These are phyloP conservation scores for Chrysochromulina tobinii DNA, from an alignment of 78 protist genomes.

Conservation along the genomic window DNA sequence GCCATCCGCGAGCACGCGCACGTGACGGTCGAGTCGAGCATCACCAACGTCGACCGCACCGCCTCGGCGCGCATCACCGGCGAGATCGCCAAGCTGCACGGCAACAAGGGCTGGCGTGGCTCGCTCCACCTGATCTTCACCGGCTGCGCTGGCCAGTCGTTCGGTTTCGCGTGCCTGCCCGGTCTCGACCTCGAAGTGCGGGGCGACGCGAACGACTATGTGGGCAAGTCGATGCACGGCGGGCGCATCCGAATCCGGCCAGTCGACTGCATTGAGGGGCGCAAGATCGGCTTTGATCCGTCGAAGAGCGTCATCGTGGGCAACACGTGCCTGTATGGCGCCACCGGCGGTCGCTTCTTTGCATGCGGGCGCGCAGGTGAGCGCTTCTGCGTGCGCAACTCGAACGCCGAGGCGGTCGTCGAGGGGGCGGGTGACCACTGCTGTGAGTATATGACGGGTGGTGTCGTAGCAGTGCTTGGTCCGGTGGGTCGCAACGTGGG, in stretches of 20 bases:
- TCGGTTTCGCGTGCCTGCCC: conserved; percentile 70
- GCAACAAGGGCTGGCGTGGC: conserved; percentile 23
- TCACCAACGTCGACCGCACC: conserved; percentile 76
- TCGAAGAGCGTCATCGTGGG: conserved; percentile 74
- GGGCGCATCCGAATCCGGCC: conserved; percentile 68
- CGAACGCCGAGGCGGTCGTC: conserved; percentile 81
- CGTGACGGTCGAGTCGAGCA: background rate
- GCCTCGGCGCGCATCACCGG: conserved; percentile 67
- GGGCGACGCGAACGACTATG: conserved; percentile 89
- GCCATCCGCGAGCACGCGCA: conserved; percentile 7
- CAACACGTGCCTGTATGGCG: conserved; percentile 85
- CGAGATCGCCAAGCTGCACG: conserved; percentile 47
- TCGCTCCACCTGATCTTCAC: conserved; percentile 6
- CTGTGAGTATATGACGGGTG: conserved; percentile 93
- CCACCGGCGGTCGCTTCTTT: conserved; percentile 76
- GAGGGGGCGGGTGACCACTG: conserved; percentile 92
- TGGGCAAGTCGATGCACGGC: conserved; percentile 60
- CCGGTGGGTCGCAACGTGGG: conserved; percentile 75
- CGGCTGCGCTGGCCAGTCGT: conserved; percentile 85
- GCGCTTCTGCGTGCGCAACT: conserved; percentile 86
- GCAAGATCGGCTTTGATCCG: conserved; percentile 37
- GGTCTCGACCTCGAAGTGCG: conserved; percentile 44
- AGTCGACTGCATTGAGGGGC: background rate
- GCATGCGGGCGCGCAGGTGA: conserved; percentile 83
- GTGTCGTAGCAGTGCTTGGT: conserved; percentile 78